Conservation (phyloP, 2,329 filamentous ascomycete species). For the Pleoardoris graminearum region DNA sequence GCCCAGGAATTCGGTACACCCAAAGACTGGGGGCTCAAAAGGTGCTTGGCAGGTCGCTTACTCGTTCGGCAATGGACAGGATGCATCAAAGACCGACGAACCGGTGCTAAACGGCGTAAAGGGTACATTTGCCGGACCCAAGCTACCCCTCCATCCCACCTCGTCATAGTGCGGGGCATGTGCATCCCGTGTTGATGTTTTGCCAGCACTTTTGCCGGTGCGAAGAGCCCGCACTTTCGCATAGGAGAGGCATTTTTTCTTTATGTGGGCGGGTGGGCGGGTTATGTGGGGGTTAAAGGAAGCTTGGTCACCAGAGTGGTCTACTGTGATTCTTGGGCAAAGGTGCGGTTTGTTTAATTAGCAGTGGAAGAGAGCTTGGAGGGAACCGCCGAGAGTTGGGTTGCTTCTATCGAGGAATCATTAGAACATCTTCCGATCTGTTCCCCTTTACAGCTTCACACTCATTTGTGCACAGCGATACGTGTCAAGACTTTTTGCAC, state of each 20-base stretch:
- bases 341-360: not conserved
- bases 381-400: not conserved
- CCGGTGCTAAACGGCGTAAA: not conserved
- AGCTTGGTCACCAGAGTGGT: not conserved
- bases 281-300: not conserved
- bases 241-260: conserved; percentile 9
- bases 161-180: conserved; percentile 23
- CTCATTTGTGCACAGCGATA: not conserved
- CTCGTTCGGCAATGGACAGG: not conserved
- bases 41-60: too few relatives aligned
- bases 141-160: conserved; percentile 17
- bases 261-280: not conserved
- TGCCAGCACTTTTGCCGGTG: conserved; percentile 21
- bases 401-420: too few relatives aligned
- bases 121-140: conserved; percentile 16
- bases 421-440: too few relatives aligned
- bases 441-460: not conserved
- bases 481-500: not conserved
- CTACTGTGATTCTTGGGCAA: not conserved
- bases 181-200: conserved; percentile 5
- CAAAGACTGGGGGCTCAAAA: too few relatives aligned
- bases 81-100: not conserved
- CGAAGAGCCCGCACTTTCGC: not conserved
- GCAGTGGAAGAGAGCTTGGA: not conserved
- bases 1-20: too few relatives aligned